Evolutionary conservation across 495 filamentous ascomycete genomes (phyloP).

Genomic region (Tirmania nivea): DNA sequence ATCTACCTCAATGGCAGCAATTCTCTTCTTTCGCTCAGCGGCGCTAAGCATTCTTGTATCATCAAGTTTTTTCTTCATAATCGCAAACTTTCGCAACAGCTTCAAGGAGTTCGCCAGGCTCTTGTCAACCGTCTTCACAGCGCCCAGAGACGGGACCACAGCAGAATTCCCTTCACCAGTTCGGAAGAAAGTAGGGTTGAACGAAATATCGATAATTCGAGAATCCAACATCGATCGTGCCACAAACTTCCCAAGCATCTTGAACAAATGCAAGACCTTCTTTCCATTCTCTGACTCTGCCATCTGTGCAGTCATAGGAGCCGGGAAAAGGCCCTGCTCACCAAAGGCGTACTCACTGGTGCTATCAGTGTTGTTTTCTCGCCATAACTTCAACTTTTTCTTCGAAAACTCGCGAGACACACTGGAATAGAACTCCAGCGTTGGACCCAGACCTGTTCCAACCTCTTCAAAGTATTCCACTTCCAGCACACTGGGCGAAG

Average conservation of each 20-base stretch:
- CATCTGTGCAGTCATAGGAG: slow-evolving; percentile 68
- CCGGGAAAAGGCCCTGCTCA: slow-evolving; percentile 69
- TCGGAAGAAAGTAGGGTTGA: slow-evolving; percentile 96
- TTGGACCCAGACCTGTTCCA: slow-evolving; percentile 87
- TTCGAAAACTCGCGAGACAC: slow-evolving; percentile 95
- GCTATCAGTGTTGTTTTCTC: slow-evolving; percentile 65
- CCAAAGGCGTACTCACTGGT: slow-evolving; percentile 70
- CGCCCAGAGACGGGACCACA: slow-evolving; percentile 72
- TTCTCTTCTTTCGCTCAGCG: slow-evolving; percentile 45
- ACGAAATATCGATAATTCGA: slow-evolving; percentile 90
- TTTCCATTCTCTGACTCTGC: slow-evolving; percentile 52
- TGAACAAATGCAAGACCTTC: slow-evolving; percentile 69
- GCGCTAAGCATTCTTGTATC: slow-evolving; percentile 39
- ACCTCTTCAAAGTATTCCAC: slow-evolving; percentile 99
- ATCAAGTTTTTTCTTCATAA: slow-evolving; percentile 61
- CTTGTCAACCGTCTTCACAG: slow-evolving; percentile 72
- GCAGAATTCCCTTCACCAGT: slow-evolving; percentile 45
- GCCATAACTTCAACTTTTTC: slow-evolving; percentile 90
- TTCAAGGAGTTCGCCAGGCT: slow-evolving; percentile 69
- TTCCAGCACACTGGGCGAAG: slow-evolving; percentile 82
- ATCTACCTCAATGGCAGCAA: slow-evolving; percentile 46
- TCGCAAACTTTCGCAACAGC: slow-evolving; percentile 67
- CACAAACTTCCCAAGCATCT: slow-evolving; percentile 90
- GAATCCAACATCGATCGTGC: slow-evolving; percentile 97
- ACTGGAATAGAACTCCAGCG: slow-evolving; percentile 94